Evolutionary conservation across 495 filamentous ascomycete genomes (phyloP), one percentile per base, ranked within the genome.

Genomic region (Aspergillus baeticus): DNA sequence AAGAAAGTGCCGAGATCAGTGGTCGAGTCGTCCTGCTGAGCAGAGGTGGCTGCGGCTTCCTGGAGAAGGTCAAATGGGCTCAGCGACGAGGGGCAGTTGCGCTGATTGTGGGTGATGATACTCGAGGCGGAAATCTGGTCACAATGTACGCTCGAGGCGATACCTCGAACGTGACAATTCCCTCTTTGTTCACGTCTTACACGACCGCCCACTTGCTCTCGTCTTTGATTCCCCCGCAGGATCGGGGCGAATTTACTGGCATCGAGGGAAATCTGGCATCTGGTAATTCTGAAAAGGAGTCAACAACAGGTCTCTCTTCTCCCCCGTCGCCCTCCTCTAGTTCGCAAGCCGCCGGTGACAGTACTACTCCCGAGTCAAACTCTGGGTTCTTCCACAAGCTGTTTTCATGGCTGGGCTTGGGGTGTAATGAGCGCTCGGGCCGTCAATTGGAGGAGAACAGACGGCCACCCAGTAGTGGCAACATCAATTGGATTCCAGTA

Each of bases 101-200:
- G 20, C 72, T 99, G 56, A 94, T 99, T 63, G 92, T 99, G 6
- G 94, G 94, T 17, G 94, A 99, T 67, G 87, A 97, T 70, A 87
- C 88, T 43, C 85, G 87, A 51, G 90, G 92, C 34, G 93, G 91
- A 10, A 81, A 79, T 21, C 69, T 99, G 55, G 87, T 99, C 36
- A 94, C 92, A 53, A 99, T 99, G 94, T 98, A 96, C 70, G 95
- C 94, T 8, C 80, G 87, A 45, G 94, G 93, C 21, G 91, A 97
- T 69, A 96, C 91, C 3, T 95, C 90, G 29, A 96, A 98, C 62
- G 81, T 98, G 57, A 89, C 91, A 2, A 97, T 98, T 45, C 91
- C 94, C 5, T 88, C 95, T 1, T 74, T 98, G 11, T 99, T 99
- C 68, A 98, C 94, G 0, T 96, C 94, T 1, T 82, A 92, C 61